Percentiles rank a stretch among this genome's conserved stretches.
phyloP scores from a whole-genome alignment of 495 filamentous ascomycete species.

The Penicillium robsamsonii region DNA sequence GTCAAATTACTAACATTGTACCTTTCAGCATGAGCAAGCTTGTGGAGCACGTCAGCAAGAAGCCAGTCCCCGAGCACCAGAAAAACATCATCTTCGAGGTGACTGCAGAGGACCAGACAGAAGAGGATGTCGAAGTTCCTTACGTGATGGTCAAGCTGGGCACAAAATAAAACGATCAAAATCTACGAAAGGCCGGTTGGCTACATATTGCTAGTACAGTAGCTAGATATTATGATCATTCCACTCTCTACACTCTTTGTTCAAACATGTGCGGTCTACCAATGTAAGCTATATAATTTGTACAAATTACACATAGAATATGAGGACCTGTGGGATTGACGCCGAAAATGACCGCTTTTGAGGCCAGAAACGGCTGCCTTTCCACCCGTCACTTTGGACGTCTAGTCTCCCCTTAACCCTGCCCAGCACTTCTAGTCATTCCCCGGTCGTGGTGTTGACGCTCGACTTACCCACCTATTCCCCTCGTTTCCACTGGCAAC shows the following conservation, averaged over 20 bases:
- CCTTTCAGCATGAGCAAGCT: constrained; percentile 72
- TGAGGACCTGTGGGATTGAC: too few species aligned
- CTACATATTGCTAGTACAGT: constrained; percentile 3
- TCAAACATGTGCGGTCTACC: neutral
- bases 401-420: too few species aligned
- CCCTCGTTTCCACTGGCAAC: too few species aligned
- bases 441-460: too few species aligned
- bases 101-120: constrained; percentile 83
- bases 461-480: too few species aligned
- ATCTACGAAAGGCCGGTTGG: neutral
- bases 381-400: too few species aligned
- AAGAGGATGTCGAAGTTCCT: constrained; percentile 95
- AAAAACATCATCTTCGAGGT: constrained; percentile 96
- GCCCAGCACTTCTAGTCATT: too few species aligned
- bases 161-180: constrained; percentile 33
- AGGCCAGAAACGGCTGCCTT: too few species aligned
- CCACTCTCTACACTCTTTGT: neutral
- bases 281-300: neutral
- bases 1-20: constrained; percentile 11
- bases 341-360: too few species aligned
- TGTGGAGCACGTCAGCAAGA: constrained; percentile 86
- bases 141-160: constrained; percentile 85
- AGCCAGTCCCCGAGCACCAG: constrained; percentile 85
- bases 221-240: constrained; percentile 7
- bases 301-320: too few species aligned